Evolutionary conservation across 495 filamentous ascomycete genomes (phyloP).

Genomic region (Aspergillus heteromorphus): DNA sequence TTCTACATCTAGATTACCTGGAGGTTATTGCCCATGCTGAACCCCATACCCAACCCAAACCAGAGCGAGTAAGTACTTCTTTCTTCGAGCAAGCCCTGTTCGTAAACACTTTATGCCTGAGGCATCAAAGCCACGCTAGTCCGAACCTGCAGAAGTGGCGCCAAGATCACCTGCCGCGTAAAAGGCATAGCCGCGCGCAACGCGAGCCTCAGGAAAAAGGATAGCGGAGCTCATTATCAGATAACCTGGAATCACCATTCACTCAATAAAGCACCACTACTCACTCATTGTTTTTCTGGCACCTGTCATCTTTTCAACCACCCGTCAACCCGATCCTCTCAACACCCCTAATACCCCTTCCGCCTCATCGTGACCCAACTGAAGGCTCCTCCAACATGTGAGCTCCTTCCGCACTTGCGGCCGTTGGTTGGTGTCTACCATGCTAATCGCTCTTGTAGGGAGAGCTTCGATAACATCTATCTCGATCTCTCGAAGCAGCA

Average conservation of each 20-base stretch:
- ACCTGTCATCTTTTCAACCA: not conserved
- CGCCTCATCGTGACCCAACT: not conserved
- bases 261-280: not conserved
- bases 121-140: not conserved
- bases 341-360: constrained; percentile 1
- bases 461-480: constrained; percentile 95
- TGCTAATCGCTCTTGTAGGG: constrained; percentile 45
- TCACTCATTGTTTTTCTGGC: not conserved
- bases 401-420: constrained; percentile 12
- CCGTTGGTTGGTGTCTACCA: constrained; percentile 4
- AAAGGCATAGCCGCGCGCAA: constrained; percentile 20
- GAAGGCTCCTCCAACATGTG: constrained; percentile 40
- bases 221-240: constrained; percentile 7
- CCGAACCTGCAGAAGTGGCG: constrained; percentile 2
- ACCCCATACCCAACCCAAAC: too few species aligned
- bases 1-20: too few species aligned
- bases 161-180: constrained; percentile 13
- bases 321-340: not conserved
- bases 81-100: not conserved
- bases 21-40: too few species aligned
- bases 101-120: not conserved
- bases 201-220: constrained; percentile 30
- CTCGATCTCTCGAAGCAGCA: constrained; percentile 86
- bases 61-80: not conserved
- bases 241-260: not conserved